phyloP scores from a whole-genome alignment of 2,329 filamentous ascomycete genomes.

The Xylariomycetidae sp. region DNA sequence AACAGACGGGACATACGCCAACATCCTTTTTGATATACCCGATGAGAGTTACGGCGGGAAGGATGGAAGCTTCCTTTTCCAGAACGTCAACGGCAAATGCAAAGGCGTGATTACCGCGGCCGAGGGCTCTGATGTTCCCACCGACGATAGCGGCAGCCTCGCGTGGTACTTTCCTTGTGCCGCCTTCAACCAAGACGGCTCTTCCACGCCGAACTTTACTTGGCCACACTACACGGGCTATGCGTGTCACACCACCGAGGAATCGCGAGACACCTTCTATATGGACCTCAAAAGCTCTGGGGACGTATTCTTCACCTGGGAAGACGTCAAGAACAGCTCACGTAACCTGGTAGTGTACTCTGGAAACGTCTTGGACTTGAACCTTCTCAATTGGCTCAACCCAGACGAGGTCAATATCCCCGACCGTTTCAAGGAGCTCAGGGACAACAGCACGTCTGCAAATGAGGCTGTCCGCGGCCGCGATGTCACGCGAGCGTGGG shows the following conservation, averaged over 20 bases:
- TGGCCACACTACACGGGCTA: constrained; percentile 76
- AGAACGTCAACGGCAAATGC: constrained; percentile 96
- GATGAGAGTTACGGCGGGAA: constrained; percentile 70
- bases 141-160: constrained; percentile 63
- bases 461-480: constrained; percentile 68
- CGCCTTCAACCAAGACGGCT: constrained; percentile 90
- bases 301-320: constrained; percentile 95
- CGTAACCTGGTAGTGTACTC: constrained; percentile 94
- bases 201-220: constrained; percentile 67
- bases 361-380: constrained; percentile 83
- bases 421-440: constrained; percentile 70
- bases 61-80: constrained; percentile 95
- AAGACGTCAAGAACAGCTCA: constrained; percentile 81
- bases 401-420: constrained; percentile 70
- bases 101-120: constrained; percentile 79
- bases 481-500: constrained; percentile 85
- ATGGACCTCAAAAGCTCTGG: constrained; percentile 58
- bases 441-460: constrained; percentile 54
- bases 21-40: constrained; percentile 82
- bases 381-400: constrained; percentile 89
- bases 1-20: constrained; percentile 48
- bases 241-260: constrained; percentile 73
- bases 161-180: constrained; percentile 98
- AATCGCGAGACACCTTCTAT: constrained; percentile 71
- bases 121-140: constrained; percentile 69